Conservation (phyloP, 1,284 basidiomycete species). For the Flammula alnicola region DNA sequence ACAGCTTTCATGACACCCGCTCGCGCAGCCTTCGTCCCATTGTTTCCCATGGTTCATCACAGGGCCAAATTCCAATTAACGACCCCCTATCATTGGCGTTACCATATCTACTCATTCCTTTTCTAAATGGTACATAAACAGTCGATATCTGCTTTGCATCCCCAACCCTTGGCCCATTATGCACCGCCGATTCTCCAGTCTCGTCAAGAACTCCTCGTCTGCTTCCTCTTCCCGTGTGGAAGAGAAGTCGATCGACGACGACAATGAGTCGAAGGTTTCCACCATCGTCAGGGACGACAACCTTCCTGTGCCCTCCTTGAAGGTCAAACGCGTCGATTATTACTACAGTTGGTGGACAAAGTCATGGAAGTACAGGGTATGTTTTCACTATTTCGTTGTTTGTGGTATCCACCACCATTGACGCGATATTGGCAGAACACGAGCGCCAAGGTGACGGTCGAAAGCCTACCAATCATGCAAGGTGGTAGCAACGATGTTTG, state of each 20-base stretch:
- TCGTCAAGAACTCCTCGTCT: constrained; percentile 30
- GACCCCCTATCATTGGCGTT: neutral
- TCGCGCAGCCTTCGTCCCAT: neutral
- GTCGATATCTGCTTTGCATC: neutral
- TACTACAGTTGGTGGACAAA: constrained; percentile 60
- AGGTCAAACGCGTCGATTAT: constrained; percentile 60
- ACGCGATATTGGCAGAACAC: constrained; percentile 42
- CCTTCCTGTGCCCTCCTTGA: constrained; percentile 46
- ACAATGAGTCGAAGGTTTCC: constrained; percentile 37
- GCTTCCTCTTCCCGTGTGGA: constrained; percentile 18
- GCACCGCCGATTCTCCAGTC: constrained; percentile 39
- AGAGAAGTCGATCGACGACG: constrained; percentile 29
- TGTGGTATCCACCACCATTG: neutral
- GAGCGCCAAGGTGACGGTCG: constrained; percentile 51
- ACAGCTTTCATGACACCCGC: neutral
- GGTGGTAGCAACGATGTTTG: constrained; percentile 50
- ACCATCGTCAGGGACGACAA: constrained; percentile 40
- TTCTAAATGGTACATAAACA: neutral
- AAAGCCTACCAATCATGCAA: constrained; percentile 43
- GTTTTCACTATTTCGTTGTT: constrained; percentile 2
- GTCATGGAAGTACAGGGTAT: constrained; percentile 56
- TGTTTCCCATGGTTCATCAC: neutral
- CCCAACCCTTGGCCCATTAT: constrained; percentile 16
- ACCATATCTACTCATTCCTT: neutral
- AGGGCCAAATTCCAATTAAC: neutral